Conservation (phyloP, 345 rosid species). For the Boechera stricta region DNA sequence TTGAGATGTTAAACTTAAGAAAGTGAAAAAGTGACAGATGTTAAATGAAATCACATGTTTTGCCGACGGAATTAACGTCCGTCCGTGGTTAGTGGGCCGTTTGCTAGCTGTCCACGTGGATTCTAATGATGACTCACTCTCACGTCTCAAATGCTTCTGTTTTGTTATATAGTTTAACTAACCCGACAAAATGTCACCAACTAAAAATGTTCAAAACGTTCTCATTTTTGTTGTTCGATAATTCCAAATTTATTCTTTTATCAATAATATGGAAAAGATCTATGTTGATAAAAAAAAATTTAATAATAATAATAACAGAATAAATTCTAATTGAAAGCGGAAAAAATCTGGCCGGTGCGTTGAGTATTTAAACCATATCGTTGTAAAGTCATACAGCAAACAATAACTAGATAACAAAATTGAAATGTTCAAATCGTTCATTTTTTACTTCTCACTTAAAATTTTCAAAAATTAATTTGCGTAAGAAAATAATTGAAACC, state of each 20-base stretch:
- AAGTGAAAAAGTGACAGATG: conserved; percentile 36
- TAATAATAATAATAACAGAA: too few relatives aligned
- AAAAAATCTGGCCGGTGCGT: not conserved
- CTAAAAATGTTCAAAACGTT: conserved; percentile 22
- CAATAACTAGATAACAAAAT: too few relatives aligned
- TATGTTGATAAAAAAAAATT: not conserved
- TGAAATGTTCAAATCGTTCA: too few relatives aligned
- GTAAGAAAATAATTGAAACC: too few relatives aligned
- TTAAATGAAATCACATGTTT: conserved; percentile 31
- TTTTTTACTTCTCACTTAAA: too few relatives aligned
- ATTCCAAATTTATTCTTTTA: conserved; percentile 29
- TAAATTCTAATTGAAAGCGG: too few relatives aligned
- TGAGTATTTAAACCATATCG: too few relatives aligned
- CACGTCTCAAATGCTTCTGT: conserved; percentile 14
- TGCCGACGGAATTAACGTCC: conserved; percentile 45
- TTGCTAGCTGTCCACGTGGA: conserved; percentile 51
- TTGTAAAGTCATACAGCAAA: too few relatives aligned
- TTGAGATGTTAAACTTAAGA: conserved; percentile 24
- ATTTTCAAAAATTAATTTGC: too few relatives aligned
- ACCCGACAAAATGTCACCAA: conserved; percentile 25
- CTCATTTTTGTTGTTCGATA: not conserved
- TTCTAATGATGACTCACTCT: conserved; percentile 35
- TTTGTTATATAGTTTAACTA: not conserved
- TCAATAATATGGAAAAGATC: not conserved
- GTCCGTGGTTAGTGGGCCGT: conserved; percentile 44